Evolutionary conservation across 2,329 filamentous ascomycete species (phyloP), one percentile per base, ranked within the genome.

Genomic region (Cercospora sp.): DNA sequence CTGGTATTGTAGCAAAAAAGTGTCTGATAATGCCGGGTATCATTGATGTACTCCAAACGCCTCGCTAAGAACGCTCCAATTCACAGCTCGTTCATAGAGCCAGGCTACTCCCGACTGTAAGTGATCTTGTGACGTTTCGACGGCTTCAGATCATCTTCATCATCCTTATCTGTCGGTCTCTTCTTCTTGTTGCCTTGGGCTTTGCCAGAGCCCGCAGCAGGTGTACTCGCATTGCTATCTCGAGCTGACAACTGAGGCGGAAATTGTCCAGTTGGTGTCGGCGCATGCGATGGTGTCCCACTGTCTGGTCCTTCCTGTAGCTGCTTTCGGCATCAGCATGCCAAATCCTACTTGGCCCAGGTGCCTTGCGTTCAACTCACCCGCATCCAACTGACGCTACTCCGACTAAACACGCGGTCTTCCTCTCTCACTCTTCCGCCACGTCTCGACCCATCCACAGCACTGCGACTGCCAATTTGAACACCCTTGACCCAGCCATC

Each of bases 401-500:
- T 78, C 60, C 75, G 69, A 23, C 73, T 76, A 79, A 94, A 94
- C 64, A 94, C 90, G 71, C 91, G 85, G 77, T 93, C 91, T 73
- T 87, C 85, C 63, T 94, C 91, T 69, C 84, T 85, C 60, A 90
- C 82, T 5, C 87, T 86, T 26, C 86, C 82, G 68, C 82, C 84
- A 78, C 91, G 87, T 75, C 91, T 88, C 75, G 90, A 79, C 89
- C 89, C 77, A 89, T 87, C 76, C 88, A 77, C 68, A 73, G 76
- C 40, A 76, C 80, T 65, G 77, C 80, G 57, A 6, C 6, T 58
- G 30, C 79, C 80, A 3, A 82, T 84, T 72, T 88, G 84, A 10
- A 89, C 85, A 3, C 86, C 94, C 80, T 99, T 99, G 84, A 97
- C 96, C 82, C 98, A 99, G 78, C 93, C 96, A 80, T 99, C 95